These are phyloP conservation scores for Artemisia argyi DNA, from an alignment of 129 eudicot genomes.

Conservation along the genomic window DNA sequence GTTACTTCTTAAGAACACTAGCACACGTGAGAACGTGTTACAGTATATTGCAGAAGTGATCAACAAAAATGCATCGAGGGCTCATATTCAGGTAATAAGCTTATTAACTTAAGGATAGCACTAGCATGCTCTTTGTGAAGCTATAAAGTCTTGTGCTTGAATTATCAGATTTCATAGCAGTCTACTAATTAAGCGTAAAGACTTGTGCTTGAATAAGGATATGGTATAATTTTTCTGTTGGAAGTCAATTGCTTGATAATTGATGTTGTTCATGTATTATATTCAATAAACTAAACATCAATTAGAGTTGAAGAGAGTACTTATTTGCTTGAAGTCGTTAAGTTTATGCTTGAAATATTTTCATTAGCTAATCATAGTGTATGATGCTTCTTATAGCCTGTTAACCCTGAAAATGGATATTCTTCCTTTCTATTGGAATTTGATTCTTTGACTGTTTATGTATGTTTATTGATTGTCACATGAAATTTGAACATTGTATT, in stretches of 20 bases:
- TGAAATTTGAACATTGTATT: not conserved
- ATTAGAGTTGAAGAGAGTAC: too few species aligned
- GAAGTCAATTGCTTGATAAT: too few species aligned
- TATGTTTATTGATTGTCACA: not conserved
- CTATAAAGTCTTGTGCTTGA: too few species aligned
- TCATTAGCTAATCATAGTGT: not conserved
- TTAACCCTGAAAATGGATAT: not conserved
- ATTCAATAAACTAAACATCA: too few species aligned
- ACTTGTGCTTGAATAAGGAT: too few species aligned
- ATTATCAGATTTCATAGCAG: too few species aligned
- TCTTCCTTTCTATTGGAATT: not conserved
- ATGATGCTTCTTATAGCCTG: slow-evolving; percentile 20
- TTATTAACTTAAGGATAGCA: not conserved
- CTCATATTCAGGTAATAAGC: slow-evolving; percentile 71
- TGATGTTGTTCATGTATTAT: too few species aligned
- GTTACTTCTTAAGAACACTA: slow-evolving; percentile 73
- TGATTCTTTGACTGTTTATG: not conserved
- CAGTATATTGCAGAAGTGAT: slow-evolving; percentile 82
- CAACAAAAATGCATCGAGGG: slow-evolving; percentile 82
- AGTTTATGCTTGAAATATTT: too few species aligned
- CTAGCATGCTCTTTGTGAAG: not conserved
- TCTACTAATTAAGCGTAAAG: too few species aligned
- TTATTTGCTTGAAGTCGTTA: too few species aligned
- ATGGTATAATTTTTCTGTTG: too few species aligned
- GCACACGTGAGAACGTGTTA: slow-evolving; percentile 82